A percentile compares a stretch with the other conserved stretches of the same genome.
phyloP scores from a whole-genome alignment of 148 eudicot species.

The Camellia granthamiana region DNA sequence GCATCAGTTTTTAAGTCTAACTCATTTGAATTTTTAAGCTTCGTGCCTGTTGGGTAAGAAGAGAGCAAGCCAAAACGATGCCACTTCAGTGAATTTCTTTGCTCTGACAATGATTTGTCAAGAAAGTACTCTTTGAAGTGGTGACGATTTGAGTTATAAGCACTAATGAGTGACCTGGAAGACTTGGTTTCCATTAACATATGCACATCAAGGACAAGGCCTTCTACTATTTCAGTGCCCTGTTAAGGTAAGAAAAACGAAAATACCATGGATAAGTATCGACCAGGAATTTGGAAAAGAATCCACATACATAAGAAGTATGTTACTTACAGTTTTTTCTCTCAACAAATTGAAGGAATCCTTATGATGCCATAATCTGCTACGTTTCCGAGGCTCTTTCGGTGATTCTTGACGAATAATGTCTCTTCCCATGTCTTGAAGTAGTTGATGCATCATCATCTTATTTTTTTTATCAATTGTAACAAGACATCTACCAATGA shows the following conservation, averaged over 20 bases:
- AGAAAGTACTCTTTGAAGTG: too few relatives aligned
- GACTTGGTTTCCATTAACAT: too few relatives aligned
- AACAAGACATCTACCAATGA: neutral
- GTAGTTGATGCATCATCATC: constrained; percentile 6
- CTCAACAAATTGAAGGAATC: neutral
- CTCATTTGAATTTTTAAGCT: neutral
- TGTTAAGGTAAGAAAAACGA: neutral
- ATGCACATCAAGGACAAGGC: neutral
- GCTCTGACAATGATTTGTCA: too few relatives aligned
- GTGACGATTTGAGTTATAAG: too few relatives aligned
- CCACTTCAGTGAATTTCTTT: neutral
- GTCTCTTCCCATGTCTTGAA: constrained; percentile 12
- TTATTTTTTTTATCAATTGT: neutral
- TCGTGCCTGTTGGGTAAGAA: neutral
- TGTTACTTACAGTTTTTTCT: neutral
- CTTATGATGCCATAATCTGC: constrained; percentile 11
- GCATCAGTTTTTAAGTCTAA: neutral
- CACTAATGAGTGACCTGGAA: neutral
- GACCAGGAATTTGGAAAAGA: neutral
- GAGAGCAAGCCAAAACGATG: neutral
- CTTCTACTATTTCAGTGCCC: neutral
- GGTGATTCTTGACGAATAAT: constrained; percentile 9
- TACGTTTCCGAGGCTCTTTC: neutral
- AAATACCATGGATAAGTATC: neutral
- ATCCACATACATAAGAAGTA: neutral